A percentile compares a stretch with the other conserved stretches of the same genome.
Conservation (phyloP, 495 filamentous ascomycete genomes). For the Xylaria palmicola region DNA sequence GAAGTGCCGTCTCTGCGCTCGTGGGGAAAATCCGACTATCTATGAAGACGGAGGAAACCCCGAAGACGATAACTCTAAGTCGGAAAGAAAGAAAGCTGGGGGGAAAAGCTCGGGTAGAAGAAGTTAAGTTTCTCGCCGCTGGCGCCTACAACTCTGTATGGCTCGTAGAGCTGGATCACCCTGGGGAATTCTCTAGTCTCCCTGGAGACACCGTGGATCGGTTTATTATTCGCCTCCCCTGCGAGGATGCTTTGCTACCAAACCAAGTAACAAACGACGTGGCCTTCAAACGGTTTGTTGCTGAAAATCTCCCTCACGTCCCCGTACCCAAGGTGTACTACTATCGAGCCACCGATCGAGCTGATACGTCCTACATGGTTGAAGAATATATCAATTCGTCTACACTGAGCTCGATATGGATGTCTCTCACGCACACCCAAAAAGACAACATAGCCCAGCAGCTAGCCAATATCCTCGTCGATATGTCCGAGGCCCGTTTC, state of each 20-base stretch:
- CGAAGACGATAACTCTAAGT: no score
- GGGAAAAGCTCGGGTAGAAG: background rate
- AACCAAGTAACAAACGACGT: constrained; percentile 1
- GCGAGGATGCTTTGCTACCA: background rate
- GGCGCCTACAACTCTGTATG: background rate
- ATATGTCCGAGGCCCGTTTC: background rate
- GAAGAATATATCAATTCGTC: background rate
- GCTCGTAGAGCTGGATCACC: background rate
- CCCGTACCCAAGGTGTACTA: background rate
- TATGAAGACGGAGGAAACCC: background rate
- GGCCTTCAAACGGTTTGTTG: background rate
- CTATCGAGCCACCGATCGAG: background rate
- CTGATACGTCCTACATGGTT: background rate
- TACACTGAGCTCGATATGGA: background rate
- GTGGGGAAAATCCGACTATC: background rate
- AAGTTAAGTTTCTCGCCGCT: background rate
- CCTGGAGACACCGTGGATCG: no score
- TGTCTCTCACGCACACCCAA: background rate
- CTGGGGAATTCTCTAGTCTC: no score
- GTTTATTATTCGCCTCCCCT: constrained; percentile 1
- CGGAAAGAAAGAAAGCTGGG: no score
- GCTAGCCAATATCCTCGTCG: background rate
- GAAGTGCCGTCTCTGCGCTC: background rate
- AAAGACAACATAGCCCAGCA: background rate
- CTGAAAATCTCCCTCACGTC: background rate